Percentiles rank a stretch among this genome's conserved stretches.
Evolutionary conservation across 345 rosid genomes (phyloP).

Genomic region (Rhizophora apiculata): DNA sequence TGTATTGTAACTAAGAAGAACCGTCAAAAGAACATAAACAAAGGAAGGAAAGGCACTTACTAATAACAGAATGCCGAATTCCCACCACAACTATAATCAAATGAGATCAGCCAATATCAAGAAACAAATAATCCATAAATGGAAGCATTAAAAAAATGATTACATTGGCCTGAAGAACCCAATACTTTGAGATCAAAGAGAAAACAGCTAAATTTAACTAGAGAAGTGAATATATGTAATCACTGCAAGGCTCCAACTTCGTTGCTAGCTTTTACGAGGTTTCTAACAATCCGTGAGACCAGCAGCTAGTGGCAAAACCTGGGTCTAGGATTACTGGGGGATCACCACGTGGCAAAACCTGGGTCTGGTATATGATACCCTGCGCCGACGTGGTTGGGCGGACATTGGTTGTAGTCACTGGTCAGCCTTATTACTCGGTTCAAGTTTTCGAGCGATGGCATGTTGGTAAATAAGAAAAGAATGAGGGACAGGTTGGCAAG

Average conservation of each 20-base stretch:
- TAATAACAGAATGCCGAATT: conserved; percentile 5
- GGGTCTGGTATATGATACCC: conserved; percentile 16
- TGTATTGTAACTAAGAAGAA: background rate
- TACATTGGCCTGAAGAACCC: background rate
- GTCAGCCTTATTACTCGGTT: conserved; percentile 34
- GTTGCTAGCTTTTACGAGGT: background rate
- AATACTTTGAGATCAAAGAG: background rate
- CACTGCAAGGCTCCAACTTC: background rate
- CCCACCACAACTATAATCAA: conserved; percentile 12
- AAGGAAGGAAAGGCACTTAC: conserved; percentile 18
- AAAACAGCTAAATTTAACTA: background rate
- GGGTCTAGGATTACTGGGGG: conserved; percentile 22
- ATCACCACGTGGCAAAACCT: conserved; percentile 18
- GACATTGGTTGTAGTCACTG: conserved; percentile 10
- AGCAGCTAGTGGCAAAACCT: background rate
- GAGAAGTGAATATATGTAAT: background rate
- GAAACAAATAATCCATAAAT: conserved; percentile 17
- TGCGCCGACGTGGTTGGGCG: conserved; percentile 17
- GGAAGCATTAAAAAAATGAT: background rate
- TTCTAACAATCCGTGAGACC: background rate
- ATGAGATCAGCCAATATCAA: conserved; percentile 23
- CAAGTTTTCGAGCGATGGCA: conserved; percentile 19
- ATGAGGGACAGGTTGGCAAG: conserved; percentile 2
- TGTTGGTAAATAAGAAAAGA: conserved; percentile 2
- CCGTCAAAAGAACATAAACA: background rate